A percentile compares a stretch with the other conserved stretches of the same genome.
These are phyloP conservation scores for Mortierella alpina DNA, from an alignment of 192 early-diverging fungal species.

Conservation along the genomic window DNA sequence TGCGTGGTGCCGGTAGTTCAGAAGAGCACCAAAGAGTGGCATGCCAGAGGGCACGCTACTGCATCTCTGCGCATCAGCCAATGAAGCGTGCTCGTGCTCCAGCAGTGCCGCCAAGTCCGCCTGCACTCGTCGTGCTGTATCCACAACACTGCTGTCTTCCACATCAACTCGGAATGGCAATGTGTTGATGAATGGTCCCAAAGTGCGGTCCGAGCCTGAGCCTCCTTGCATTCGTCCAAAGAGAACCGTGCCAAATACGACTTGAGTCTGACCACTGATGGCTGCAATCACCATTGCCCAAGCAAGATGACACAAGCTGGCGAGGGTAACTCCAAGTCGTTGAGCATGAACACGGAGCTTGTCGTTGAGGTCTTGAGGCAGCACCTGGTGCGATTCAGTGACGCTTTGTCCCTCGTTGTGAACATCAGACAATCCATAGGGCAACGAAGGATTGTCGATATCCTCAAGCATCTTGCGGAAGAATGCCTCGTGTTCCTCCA, in stretches of 20 bases:
- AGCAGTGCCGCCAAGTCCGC: background rate
- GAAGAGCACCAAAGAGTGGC: background rate
- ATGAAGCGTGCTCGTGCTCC: too few relatives aligned
- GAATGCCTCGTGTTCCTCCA: too few relatives aligned
- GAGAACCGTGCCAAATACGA: too few relatives aligned
- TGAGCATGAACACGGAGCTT: background rate
- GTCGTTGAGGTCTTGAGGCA: background rate
- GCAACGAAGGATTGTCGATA: too few relatives aligned
- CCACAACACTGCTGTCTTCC: background rate
- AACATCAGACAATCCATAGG: too few relatives aligned
- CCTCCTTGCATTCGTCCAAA: too few relatives aligned
- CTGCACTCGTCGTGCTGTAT: background rate
- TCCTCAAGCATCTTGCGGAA: too few relatives aligned
- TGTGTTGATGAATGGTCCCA: background rate
- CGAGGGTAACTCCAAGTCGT: background rate
- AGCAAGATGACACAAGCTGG: conserved; percentile 2
- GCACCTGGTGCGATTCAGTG: background rate
- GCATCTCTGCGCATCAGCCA: background rate
- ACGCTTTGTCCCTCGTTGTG: too few relatives aligned
- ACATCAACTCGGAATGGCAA: conserved; percentile 1
- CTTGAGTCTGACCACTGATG: too few relatives aligned
- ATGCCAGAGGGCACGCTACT: conserved; percentile 1
- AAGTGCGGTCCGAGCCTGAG: background rate
- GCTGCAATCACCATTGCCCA: background rate
- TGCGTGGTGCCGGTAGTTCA: background rate